Evolutionary conservation across 345 rosid species (phyloP).

Genomic region (Odontarrhena argentea): DNA sequence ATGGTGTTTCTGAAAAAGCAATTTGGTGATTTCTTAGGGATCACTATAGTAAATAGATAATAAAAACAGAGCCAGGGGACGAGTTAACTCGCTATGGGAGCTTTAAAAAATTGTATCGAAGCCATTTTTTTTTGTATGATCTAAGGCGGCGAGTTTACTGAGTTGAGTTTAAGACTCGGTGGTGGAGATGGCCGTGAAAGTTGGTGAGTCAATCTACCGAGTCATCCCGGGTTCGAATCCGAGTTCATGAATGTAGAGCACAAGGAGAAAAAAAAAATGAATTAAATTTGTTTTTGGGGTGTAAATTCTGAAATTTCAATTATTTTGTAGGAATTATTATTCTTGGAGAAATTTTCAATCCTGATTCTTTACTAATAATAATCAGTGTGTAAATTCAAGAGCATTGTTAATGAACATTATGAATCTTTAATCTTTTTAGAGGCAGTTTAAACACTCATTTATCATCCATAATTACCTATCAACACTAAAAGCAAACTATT

Average conservation of each 20-base stretch:
- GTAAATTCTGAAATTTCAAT: conserved; percentile 21
- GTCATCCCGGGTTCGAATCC: conserved; percentile 61
- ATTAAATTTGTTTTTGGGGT: conserved; percentile 20
- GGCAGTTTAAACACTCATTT: no score
- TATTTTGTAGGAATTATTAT: conserved; percentile 25
- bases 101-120: neutral
- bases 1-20: conserved; percentile 52
- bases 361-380: neutral
- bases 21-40: conserved; percentile 45
- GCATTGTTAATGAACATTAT: neutral
- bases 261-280: neutral
- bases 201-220: conserved; percentile 52
- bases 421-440: neutral
- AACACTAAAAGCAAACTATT: no score
- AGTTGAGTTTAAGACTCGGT: conserved; percentile 15
- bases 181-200: conserved; percentile 60
- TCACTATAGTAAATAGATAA: conserved; percentile 23
- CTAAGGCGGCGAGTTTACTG: conserved; percentile 25
- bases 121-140: conserved; percentile 6
- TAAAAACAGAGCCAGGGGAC: conserved; percentile 30
- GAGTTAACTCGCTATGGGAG: conserved; percentile 22
- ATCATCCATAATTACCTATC: no score
- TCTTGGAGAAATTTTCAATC: neutral
- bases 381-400: conserved; percentile 2
- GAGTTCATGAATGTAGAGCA: conserved; percentile 24